Evolutionary conservation across 306 rosid species (phyloP), one percentile per base, ranked within the genome.

Genomic region (Vigna trinervia): DNA sequence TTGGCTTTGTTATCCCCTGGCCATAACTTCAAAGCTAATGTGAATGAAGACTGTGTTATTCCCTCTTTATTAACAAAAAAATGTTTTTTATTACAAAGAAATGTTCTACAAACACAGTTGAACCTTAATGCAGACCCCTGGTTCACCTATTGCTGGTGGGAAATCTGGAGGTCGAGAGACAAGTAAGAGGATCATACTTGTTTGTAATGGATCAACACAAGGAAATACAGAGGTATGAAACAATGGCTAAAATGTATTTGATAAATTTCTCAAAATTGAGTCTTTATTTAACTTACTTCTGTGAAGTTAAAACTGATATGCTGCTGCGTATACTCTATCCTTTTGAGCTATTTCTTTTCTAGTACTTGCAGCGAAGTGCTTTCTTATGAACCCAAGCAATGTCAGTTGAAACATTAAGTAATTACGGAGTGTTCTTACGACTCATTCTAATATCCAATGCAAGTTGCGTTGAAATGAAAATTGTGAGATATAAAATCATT

Each of bases 121-220:
- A 81, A 80, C 71, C 73, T 77, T 79, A 74, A 78, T 86, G 97
- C 90, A 92, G 97, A 95, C 97, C 52, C 97, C 97, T n/a, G 91
- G 90, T 80, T 92, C 99, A 52, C 99, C 99, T 32, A 76, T 95
- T 77, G 94, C 86, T 69, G 66, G 85, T 48, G 89, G 96, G 76
- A 88, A 91, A 78, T 88, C 93, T 51, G 94, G 86, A 71, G 99
- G 97, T 76, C 88, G 97, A 78, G 88, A 86, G 70, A 12, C 94
- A 17, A 77, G 82, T 46, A 90, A 75, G 71, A 88, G 81, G 81
- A 86, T 95, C 32, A 54, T 89, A 86, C 97, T 92, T 53, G 94
- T 87, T 74, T 89, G 97, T 83, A 87, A 85, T 48, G 99, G 99
- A 84, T 81, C 89, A 70, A 86, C 92, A 7, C 89, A 80, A 72